Evolutionary conservation across 2,329 filamentous ascomycete genomes (phyloP).

Genomic region (Parascedosporium putredinis): DNA sequence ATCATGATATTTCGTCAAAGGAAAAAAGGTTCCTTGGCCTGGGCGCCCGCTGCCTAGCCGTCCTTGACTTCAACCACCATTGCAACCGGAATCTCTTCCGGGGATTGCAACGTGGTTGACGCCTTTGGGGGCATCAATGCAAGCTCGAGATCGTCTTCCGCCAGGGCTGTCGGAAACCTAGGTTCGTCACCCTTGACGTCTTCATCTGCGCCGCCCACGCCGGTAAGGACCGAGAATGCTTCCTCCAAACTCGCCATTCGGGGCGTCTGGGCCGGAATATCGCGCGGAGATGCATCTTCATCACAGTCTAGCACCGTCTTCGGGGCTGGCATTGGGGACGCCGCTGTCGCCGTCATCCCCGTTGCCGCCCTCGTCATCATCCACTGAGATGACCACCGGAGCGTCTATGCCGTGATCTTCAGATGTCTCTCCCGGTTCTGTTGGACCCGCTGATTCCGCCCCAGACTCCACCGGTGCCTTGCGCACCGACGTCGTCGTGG

Average conservation of each 20-base stretch:
- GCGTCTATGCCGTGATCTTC: background rate
- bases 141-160: background rate
- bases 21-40: background rate
- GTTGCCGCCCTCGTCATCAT: background rate
- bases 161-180: background rate
- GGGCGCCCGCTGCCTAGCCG: background rate
- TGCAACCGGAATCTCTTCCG: background rate
- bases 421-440: slow-evolving; percentile 2
- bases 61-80: background rate
- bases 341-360: background rate
- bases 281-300: background rate
- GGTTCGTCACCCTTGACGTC: background rate
- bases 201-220: slow-evolving; percentile 2
- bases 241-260: background rate
- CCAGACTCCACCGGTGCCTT: background rate
- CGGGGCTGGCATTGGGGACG: background rate
- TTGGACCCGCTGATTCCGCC: background rate
- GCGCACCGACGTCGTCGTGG: background rate
- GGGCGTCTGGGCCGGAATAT: background rate
- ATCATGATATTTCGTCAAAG: too few relatives aligned
- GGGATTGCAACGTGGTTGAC: background rate
- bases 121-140: background rate
- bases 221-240: background rate
- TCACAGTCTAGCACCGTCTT: background rate
- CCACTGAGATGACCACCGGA: background rate